phyloP scores from a whole-genome alignment of 2,329 filamentous ascomycete genomes.

The Ophiognomonia clavigignenti-juglandacearum region DNA sequence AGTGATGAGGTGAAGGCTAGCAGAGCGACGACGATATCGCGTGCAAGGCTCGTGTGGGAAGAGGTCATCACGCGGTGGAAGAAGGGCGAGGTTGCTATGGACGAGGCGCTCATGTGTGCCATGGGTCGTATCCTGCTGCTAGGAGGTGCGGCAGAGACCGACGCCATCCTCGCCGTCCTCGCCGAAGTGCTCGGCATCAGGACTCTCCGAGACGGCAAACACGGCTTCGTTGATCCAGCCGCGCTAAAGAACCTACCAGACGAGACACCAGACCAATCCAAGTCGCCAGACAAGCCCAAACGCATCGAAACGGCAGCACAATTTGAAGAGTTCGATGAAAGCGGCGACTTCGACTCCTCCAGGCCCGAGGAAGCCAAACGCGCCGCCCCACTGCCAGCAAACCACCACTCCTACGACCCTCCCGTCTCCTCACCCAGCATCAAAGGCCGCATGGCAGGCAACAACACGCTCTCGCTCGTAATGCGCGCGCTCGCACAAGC shows the following conservation, averaged over 20 bases:
- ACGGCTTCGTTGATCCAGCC: conserved; percentile 1
- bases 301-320: not conserved
- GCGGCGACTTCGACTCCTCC: conserved; percentile 1
- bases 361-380: not conserved
- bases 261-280: not conserved
- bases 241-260: not conserved
- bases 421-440: not conserved
- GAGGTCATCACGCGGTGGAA: conserved; percentile 76
- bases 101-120: conserved; percentile 72
- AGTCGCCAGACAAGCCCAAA: not conserved
- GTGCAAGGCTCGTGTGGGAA: conserved; percentile 73
- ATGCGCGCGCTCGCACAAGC: conserved; percentile 59
- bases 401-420: not conserved
- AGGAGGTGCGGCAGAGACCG: conserved; percentile 58
- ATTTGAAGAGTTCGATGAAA: not conserved
- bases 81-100: conserved; percentile 63
- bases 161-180: conserved; percentile 70
- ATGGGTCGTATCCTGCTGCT: conserved; percentile 77
- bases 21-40: conserved; percentile 47
- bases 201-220: conserved; percentile 33
- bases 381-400: not conserved
- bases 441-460: conserved; percentile 24
- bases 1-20: conserved; percentile 25
- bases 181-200: conserved; percentile 77
- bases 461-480: conserved; percentile 63